Conservation (phyloP, 2,329 filamentous ascomycete species). For the Ascosphaera acerosa region DNA sequence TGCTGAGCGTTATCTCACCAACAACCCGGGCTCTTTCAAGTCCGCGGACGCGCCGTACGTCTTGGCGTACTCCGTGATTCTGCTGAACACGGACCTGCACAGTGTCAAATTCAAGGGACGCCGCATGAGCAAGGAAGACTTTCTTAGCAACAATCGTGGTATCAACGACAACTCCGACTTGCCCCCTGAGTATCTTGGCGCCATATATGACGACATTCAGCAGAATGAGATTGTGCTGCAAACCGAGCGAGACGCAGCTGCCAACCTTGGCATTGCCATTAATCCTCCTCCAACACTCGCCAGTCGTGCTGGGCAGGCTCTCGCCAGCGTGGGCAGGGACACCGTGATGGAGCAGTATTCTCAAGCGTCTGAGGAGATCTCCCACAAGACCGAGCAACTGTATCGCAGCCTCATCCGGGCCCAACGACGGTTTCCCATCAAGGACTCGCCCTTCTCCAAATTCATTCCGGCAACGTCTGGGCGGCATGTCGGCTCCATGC, state of each 20-base stretch:
- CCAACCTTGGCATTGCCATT: conserved; percentile 41
- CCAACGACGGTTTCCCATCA: conserved; percentile 55
- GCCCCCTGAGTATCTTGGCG: conserved; percentile 69
- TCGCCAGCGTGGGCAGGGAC: conserved; percentile 79
- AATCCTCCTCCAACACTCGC: conserved; percentile 43
- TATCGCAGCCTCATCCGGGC: conserved; percentile 85
- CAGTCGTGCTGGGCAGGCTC: conserved; percentile 61
- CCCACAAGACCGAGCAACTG: conserved; percentile 51
- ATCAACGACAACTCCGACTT: conserved; percentile 94
- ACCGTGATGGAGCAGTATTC: conserved; percentile 79
- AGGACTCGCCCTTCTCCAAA: conserved; percentile 31
- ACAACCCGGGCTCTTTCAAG: conserved; percentile 90
- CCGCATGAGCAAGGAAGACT: conserved; percentile 89
- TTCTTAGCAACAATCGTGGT: conserved; percentile 95
- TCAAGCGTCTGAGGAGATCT: conserved; percentile 89
- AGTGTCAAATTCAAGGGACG: conserved; percentile 57
- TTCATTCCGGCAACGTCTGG: conserved; percentile 88
- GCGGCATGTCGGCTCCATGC: conserved; percentile 93
- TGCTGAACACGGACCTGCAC: conserved; percentile 91
- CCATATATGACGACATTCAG: conserved; percentile 80
- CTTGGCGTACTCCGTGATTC: conserved; percentile 81
- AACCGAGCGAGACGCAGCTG: conserved; percentile 73
- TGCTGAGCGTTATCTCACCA: conserved; percentile 79
- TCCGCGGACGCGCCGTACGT: conserved; percentile 97
- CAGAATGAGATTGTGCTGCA: conserved; percentile 83